Conservation (phyloP, 192 early-diverging fungal genomes). For the Coemansia brasiliensis region DNA sequence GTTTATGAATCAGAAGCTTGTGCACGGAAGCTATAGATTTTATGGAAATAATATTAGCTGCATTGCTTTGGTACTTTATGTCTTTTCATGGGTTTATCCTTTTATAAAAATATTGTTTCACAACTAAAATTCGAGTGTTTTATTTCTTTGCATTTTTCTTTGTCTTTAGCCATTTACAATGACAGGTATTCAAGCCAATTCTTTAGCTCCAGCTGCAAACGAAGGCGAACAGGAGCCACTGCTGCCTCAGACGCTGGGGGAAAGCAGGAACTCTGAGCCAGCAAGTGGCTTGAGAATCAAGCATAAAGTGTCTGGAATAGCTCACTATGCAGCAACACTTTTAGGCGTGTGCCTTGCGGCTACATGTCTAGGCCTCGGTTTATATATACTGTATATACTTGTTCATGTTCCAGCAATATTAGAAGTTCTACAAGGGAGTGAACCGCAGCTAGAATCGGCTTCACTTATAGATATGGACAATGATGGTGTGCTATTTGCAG, state of each 20-base stretch:
- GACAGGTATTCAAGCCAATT: neutral
- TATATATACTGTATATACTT: slow-evolving; percentile 38
- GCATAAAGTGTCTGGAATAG: neutral
- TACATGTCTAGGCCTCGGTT: slow-evolving; percentile 21
- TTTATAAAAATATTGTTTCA: too few species aligned
- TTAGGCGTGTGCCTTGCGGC: slow-evolving; percentile 24
- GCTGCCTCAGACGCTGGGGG: slow-evolving; percentile 5
- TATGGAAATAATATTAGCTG: too few species aligned
- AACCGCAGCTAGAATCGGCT: slow-evolving; percentile 18
- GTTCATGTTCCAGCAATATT: slow-evolving; percentile 24
- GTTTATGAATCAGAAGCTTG: slow-evolving; percentile 18
- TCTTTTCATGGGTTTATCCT: too few species aligned
- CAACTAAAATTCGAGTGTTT: too few species aligned
- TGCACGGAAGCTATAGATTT: slow-evolving; percentile 17
- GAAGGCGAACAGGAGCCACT: slow-evolving; percentile 29
- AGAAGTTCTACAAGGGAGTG: slow-evolving; percentile 6
- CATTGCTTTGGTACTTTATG: too few species aligned
- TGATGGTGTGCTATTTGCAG: slow-evolving; percentile 22
- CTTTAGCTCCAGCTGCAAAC: neutral
- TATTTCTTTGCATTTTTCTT: too few species aligned
- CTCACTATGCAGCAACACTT: slow-evolving; percentile 8
- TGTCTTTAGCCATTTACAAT: too few species aligned
- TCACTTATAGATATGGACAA: slow-evolving; percentile 33
- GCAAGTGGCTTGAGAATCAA: neutral
- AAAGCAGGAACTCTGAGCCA: neutral